phyloP scores from a whole-genome alignment of 2,329 filamentous ascomycete species.

The Cladosporium colombiae region DNA sequence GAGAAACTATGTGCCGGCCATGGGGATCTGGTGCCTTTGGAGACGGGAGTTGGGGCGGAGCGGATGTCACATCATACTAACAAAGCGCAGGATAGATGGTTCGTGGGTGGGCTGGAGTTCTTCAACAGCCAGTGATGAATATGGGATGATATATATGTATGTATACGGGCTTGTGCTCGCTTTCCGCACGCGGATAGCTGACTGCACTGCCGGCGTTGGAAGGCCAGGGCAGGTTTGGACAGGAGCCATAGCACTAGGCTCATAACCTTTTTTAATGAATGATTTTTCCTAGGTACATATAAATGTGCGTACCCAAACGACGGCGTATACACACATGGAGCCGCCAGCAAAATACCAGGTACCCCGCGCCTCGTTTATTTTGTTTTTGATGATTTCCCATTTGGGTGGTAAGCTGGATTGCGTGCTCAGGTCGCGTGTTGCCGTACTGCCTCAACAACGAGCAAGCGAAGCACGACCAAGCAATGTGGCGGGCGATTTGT shows the following conservation, averaged over 20 bases:
- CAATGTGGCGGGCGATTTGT: background rate
- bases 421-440: conserved; percentile 3
- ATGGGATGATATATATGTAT: background rate
- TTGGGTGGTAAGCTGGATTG: conserved; percentile 4
- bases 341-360: background rate
- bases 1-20: conserved; percentile 8
- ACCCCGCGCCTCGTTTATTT: background rate
- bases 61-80: background rate
- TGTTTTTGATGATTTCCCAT: conserved; percentile 12
- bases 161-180: background rate
- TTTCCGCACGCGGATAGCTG: background rate
- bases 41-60: background rate
- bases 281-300: background rate
- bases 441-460: background rate
- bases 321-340: background rate
- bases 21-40: conserved; percentile 6
- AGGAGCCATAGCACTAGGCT: background rate
- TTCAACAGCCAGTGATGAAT: conserved; percentile 13
- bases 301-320: background rate
- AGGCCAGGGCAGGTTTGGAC: background rate
- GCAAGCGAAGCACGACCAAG: conserved; percentile 4
- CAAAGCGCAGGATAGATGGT: conserved; percentile 7
- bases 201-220: background rate
- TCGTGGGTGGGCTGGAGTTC: conserved; percentile 14
- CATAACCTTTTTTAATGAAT: background rate